Conservation (phyloP, 768 basidiomycete species). For the Mycena olivaceomarginata region DNA sequence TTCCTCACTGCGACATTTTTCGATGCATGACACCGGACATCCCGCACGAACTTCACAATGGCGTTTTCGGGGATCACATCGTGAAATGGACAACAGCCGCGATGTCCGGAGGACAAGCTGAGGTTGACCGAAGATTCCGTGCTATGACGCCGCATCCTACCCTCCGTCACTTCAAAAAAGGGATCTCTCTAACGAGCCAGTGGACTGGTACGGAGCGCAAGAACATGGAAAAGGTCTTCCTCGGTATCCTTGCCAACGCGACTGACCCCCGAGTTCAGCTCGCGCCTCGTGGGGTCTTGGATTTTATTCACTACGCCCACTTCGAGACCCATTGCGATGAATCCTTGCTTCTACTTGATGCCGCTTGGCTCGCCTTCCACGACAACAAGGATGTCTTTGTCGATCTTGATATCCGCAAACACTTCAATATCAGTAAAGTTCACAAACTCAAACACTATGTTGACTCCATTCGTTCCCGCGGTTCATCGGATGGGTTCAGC, state of each 20-base stretch:
- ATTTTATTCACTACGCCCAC: conserved; percentile 53
- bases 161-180: no score
- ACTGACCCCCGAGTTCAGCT: conserved; percentile 31
- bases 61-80: conserved; percentile 65
- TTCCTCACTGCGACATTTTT: conserved; percentile 46
- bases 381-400: conserved; percentile 51
- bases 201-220: no score
- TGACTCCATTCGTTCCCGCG: conserved; percentile 47
- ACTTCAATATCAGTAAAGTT: conserved; percentile 62
- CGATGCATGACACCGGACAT: conserved; percentile 10
- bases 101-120: conserved; percentile 43
- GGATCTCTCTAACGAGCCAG: no score
- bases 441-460: conserved; percentile 54
- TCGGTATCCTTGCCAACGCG: conserved; percentile 50
- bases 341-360: conserved; percentile 46
- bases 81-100: conserved; percentile 54
- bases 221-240: conserved; percentile 52
- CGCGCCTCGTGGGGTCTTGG: conserved; percentile 44
- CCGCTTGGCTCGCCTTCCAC: conserved; percentile 49
- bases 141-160: conserved; percentile 49
- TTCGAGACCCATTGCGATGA: neutral
- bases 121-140: conserved; percentile 58
- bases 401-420: conserved; percentile 40
- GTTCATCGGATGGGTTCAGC: conserved; percentile 51
- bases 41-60: conserved; percentile 70